A percentile compares a stretch with the other conserved stretches of the same genome.
These are phyloP conservation scores for Dictyostelium purpureum DNA, from an alignment of 78 protist species.

Conservation along the genomic window DNA sequence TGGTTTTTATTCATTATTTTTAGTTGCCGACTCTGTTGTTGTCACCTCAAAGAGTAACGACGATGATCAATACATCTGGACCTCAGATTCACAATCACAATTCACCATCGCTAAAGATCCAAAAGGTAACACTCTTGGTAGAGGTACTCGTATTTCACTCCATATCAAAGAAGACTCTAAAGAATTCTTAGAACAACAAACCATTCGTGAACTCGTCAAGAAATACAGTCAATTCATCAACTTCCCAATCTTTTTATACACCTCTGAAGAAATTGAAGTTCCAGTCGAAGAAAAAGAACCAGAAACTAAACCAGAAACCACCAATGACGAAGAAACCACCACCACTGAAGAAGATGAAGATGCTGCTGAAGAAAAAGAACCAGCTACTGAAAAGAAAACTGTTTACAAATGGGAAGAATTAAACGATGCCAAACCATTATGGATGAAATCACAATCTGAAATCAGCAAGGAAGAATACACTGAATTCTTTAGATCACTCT, in stretches of 20 bases:
- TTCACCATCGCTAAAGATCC: slow-evolving; percentile 93
- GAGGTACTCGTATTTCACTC: slow-evolving; percentile 95
- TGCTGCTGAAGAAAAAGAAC: not conserved
- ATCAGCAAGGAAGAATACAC: slow-evolving; percentile 96
- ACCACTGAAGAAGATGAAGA: slow-evolving; percentile 83
- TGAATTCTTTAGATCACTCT: slow-evolving; percentile 95
- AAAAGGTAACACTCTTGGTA: slow-evolving; percentile 94
- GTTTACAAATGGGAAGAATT: slow-evolving; percentile 92
- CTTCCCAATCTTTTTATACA: slow-evolving; percentile 97
- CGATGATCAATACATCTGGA: slow-evolving; percentile 96
- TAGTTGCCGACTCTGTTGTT: slow-evolving; percentile 97
- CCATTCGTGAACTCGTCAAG: slow-evolving; percentile 82
- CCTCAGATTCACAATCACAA: slow-evolving; percentile 87
- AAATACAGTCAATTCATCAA: slow-evolving; percentile 95
- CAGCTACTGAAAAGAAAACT: slow-evolving; percentile 8
- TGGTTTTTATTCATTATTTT: slow-evolving; percentile 99
- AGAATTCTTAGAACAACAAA: slow-evolving; percentile 91
- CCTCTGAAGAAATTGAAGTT: slow-evolving; percentile 73
- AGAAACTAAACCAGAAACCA: slow-evolving; percentile 27
- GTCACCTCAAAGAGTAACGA: slow-evolving; percentile 96
- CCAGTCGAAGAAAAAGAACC: slow-evolving; percentile 81
- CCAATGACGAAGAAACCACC: slow-evolving; percentile 72
- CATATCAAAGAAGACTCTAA: slow-evolving; percentile 90
- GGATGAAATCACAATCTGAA: slow-evolving; percentile 96
- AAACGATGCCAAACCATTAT: slow-evolving; percentile 97